These are phyloP conservation scores for Auricularia auricula-judae DNA, from an alignment of 768 basidiomycete species.

Conservation along the genomic window DNA sequence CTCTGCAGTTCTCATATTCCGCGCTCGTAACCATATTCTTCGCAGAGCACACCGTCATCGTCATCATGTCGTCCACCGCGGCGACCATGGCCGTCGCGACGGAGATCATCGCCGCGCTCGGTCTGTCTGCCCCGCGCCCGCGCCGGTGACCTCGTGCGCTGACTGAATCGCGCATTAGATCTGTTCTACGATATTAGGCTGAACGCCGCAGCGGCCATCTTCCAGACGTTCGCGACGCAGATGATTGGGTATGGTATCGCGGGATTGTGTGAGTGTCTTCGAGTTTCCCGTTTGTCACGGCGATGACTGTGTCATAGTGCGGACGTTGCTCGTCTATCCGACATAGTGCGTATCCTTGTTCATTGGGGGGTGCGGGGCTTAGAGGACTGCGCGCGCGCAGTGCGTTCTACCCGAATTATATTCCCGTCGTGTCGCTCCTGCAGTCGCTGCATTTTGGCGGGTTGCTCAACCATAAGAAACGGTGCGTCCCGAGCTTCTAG, in stretches of 20 bases:
- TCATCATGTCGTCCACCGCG: conserved; percentile 50
- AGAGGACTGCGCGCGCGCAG: conserved; percentile 3
- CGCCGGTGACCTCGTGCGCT: neutral
- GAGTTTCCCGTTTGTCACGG: no score
- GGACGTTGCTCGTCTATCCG: conserved; percentile 39
- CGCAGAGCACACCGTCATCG: conserved; percentile 54
- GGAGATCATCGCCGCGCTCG: conserved; percentile 47
- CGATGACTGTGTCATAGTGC: conserved; percentile 19
- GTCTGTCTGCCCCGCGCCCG: conserved; percentile 16
- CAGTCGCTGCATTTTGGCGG: conserved; percentile 44
- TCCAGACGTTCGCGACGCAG: conserved; percentile 44
- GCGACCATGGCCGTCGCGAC: conserved; percentile 47
- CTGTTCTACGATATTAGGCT: conserved; percentile 40
- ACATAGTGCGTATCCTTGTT: conserved; percentile 28
- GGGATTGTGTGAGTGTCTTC: conserved; percentile 15
- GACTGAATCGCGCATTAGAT: conserved; percentile 19
- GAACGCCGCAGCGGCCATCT: conserved; percentile 39
- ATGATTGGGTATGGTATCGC: conserved; percentile 24
- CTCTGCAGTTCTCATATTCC: no score
- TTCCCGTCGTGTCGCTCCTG: conserved; percentile 40
- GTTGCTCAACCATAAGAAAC: conserved; percentile 36
- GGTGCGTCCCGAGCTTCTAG: conserved; percentile 15
- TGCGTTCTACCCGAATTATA: conserved; percentile 41
- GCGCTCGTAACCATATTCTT: no score
- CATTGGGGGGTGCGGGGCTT: neutral